These are phyloP conservation scores for Globisporangium echinulatum DNA, from an alignment of 352 stramenopile species.

Conservation along the genomic window DNA sequence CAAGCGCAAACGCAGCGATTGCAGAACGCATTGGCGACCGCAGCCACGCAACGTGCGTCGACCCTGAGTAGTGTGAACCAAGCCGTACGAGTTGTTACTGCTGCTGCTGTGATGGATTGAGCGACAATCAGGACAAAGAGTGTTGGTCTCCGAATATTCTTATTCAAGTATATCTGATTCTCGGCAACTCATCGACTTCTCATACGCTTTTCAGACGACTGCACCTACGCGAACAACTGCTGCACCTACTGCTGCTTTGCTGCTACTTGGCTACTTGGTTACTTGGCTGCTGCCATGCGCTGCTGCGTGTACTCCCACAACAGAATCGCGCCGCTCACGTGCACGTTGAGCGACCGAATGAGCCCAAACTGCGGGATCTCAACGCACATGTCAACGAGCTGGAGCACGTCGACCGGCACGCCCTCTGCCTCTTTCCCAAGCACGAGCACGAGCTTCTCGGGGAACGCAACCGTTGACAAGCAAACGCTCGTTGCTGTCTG, in stretches of 20 bases:
- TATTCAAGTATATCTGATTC: not conserved
- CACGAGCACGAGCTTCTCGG: constrained; percentile 90
- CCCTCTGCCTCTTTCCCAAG: constrained; percentile 96
- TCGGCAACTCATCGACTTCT: not conserved
- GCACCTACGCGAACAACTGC: not conserved
- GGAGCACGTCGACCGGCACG: constrained; percentile 92
- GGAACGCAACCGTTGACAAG: constrained; percentile 80
- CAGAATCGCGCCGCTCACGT: constrained; percentile 93
- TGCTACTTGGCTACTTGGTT: not conserved
- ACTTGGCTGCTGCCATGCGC: constrained; percentile 20
- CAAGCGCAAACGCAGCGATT: constrained; percentile 1
- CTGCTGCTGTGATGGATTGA: no score
- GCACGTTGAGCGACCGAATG: constrained; percentile 96
- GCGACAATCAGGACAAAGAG: no score
- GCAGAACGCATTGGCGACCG: not conserved
- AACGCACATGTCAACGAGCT: constrained; percentile 94
- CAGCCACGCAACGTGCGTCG: constrained; percentile 1
- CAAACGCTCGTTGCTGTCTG: constrained; percentile 91
- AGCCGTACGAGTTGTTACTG: no score
- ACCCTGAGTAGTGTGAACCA: not conserved
- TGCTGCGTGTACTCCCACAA: constrained; percentile 97
- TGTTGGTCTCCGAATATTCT: no score
- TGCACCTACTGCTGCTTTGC: not conserved
- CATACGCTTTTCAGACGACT: not conserved
- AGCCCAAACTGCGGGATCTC: constrained; percentile 98